Conservation (phyloP, 495 filamentous ascomycete genomes). For the Penicillium maclennaniae region DNA sequence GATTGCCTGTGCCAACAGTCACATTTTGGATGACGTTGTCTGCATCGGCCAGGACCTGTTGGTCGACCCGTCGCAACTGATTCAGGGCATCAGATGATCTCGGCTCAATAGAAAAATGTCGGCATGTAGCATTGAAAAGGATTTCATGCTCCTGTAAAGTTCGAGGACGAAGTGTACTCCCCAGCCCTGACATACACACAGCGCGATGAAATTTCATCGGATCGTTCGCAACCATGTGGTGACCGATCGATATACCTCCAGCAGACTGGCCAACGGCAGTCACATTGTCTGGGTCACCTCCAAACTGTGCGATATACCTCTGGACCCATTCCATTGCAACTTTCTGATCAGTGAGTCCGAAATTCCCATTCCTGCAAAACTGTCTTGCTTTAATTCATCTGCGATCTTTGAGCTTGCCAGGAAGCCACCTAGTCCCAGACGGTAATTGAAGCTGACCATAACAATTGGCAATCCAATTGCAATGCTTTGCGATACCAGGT, state of each 20-base stretch:
- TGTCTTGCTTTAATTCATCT: slow-evolving; percentile 6
- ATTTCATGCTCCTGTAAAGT: slow-evolving; percentile 5
- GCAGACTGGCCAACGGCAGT: slow-evolving; percentile 10
- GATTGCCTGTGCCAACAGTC: slow-evolving; percentile 4
- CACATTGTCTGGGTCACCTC: slow-evolving; percentile 9
- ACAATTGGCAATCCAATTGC: slow-evolving; percentile 3
- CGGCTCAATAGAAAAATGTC: slow-evolving; percentile 9
- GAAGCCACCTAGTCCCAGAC: slow-evolving; percentile 12
- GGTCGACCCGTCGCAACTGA: slow-evolving; percentile 4
- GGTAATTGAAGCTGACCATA: slow-evolving; percentile 11
- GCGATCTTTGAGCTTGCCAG: slow-evolving; percentile 7
- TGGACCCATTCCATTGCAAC: slow-evolving; percentile 9
- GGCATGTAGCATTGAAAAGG: slow-evolving; percentile 3
- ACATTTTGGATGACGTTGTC: slow-evolving; percentile 11
- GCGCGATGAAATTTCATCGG: slow-evolving; percentile 13
- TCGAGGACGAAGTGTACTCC: not conserved
- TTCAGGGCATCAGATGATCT: slow-evolving; percentile 3
- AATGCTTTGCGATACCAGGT: slow-evolving; percentile 8
- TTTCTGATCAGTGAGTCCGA: slow-evolving; percentile 14
- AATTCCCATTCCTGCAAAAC: slow-evolving; percentile 12
- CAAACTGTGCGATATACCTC: slow-evolving; percentile 8
- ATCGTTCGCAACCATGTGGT: slow-evolving; percentile 9
- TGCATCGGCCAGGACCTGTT: slow-evolving; percentile 12
- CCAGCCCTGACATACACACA: slow-evolving; percentile 13
- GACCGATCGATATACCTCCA: slow-evolving; percentile 8